These are phyloP conservation scores for Mortierella sp. DNA, from an alignment of 371 early-diverging fungal species.

Conservation along the genomic window DNA sequence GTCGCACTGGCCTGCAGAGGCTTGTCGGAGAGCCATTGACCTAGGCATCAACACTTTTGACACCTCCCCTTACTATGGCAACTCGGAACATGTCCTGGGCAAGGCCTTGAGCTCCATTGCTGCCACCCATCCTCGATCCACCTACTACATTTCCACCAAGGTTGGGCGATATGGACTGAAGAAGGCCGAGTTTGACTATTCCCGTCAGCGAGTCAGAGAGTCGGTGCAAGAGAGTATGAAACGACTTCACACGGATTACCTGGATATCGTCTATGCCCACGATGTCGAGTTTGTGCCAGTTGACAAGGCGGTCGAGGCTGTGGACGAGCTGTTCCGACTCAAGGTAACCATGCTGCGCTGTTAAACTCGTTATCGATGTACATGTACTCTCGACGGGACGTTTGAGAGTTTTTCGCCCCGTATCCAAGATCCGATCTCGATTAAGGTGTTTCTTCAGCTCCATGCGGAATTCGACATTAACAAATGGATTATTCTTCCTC, in stretches of 20 bases:
- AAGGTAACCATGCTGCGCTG: conserved; percentile 59
- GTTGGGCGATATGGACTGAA: conserved; percentile 80
- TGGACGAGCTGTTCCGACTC: conserved; percentile 73
- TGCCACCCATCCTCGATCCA: conserved; percentile 67
- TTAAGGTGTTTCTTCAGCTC: not conserved
- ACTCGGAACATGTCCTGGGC: conserved; percentile 78
- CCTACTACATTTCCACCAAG: conserved; percentile 79
- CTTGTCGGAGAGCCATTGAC: conserved; percentile 63
- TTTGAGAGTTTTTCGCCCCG: too few species aligned
- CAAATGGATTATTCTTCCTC: not conserved
- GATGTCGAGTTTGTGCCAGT: conserved; percentile 86
- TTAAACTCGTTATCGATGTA: too few species aligned
- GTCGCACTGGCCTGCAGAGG: conserved; percentile 60
- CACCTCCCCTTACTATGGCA: conserved; percentile 83
- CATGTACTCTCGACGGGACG: too few species aligned
- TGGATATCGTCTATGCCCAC: conserved; percentile 82
- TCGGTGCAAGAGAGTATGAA: conserved; percentile 74
- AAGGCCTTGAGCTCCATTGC: conserved; percentile 64
- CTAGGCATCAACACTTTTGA: conserved; percentile 79
- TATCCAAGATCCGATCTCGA: not conserved
- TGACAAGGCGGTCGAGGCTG: conserved; percentile 66
- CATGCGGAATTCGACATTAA: not conserved
- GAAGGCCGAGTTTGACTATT: conserved; percentile 76
- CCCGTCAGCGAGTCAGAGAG: conserved; percentile 59
- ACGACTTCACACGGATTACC: conserved; percentile 72